Evolutionary conservation across 768 basidiomycete genomes (phyloP), one percentile per base, ranked within the genome.

Genomic region (Termitomyces eurrhizus): DNA sequence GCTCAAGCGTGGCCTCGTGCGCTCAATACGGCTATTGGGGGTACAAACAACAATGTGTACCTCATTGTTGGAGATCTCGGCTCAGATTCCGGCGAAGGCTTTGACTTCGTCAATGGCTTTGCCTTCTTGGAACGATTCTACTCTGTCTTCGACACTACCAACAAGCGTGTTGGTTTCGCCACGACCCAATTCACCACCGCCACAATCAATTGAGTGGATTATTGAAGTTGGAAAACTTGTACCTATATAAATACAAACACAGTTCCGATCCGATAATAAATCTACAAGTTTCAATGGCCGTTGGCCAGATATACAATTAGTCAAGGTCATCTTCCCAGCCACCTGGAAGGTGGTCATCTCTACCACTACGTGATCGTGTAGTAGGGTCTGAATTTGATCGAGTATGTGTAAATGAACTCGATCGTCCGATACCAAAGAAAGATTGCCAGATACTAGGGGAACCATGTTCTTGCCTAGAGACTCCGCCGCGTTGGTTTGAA

Each of bases 61-160:
- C 70, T 77, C 37, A 69, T 78, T 52, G 73, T 77, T 57, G 71
- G 52, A 66, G 35, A 75, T 67, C 62, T 80, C 41, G 83, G 83
- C 35, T 63, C 72, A 1, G 63, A 65, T 18, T 66, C 73, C 11
- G 82, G 80, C 51, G 21, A 75, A 61, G 84, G 82, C 14, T 69
- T 85, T 18, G 81, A 83, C 72, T 84, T 85, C 62, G 76, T 86
- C 69, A 78, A 83, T 69, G 82, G 84, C 18, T 76, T 74, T 66
- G 65, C 71, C 5, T 86, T 83, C 77, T 74, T 86, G 32, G 76
- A 78, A 71, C 83, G 87, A 16, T 88, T 84, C 79, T 88, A 88
- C 74, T 76, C 81, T 35, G 86, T 87, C 41, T 88, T 74, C 66
- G 87, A 89, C 67, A 84, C 86, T 49, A 69, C 77, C 48, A 83